phyloP scores from a whole-genome alignment of 2,329 filamentous ascomycete genomes.

The Fusarium hainanense region DNA sequence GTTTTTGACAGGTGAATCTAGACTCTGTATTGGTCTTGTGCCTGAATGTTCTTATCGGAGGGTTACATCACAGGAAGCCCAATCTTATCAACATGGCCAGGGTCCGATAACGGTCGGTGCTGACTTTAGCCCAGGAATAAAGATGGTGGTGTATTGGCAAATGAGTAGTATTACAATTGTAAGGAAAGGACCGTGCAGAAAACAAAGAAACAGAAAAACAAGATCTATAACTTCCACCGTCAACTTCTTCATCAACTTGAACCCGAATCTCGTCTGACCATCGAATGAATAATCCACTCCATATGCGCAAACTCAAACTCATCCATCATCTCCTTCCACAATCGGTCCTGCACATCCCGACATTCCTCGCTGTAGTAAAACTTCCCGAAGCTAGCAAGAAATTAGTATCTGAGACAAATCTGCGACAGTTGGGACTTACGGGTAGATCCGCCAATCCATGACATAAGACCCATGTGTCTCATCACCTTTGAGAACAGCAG shows the following conservation, averaged over 20 bases:
- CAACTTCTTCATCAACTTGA: neutral
- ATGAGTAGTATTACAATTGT: neutral
- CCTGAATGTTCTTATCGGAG: neutral
- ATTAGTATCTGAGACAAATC: accelerated
- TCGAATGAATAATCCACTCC: neutral
- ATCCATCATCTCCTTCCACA: slow-evolving; percentile 12
- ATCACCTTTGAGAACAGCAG: neutral
- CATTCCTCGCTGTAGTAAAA: slow-evolving; percentile 1
- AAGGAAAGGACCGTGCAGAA: neutral
- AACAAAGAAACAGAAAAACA: neutral
- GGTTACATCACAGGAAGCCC: neutral
- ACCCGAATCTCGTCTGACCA: neutral
- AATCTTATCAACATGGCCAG: neutral
- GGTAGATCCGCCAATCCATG: slow-evolving; percentile 8
- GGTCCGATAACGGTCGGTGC: neutral
- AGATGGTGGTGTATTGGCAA: neutral
- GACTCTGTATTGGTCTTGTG: neutral
- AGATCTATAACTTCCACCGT: neutral
- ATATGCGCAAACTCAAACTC: slow-evolving; percentile 4
- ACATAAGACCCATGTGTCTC: slow-evolving; percentile 6
- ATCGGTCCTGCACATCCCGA: neutral
- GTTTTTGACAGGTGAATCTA: neutral
- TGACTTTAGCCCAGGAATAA: neutral
- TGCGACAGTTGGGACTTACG: neutral
- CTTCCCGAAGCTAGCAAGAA: neutral